A percentile compares a stretch with the other conserved stretches of the same genome.
These are phyloP conservation scores for Wolfiporia cocos DNA, from an alignment of 1,284 basidiomycete genomes.

Conservation along the genomic window DNA sequence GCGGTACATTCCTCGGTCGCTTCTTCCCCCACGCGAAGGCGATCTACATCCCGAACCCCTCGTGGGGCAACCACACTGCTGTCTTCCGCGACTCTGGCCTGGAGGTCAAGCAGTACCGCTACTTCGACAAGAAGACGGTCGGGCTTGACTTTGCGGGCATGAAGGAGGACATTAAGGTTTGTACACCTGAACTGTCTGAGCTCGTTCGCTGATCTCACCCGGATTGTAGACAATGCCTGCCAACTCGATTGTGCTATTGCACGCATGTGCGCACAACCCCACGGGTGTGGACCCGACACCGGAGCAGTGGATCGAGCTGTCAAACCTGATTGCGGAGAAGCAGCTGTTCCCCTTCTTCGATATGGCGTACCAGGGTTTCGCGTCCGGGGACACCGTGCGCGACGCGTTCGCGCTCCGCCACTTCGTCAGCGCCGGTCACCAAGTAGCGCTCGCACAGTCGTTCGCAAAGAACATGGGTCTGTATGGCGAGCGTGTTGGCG, in stretches of 20 bases:
- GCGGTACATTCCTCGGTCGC: constrained; percentile 87
- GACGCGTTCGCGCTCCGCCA: constrained; percentile 95
- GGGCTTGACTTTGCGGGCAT: constrained; percentile 92
- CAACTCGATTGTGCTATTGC: constrained; percentile 78
- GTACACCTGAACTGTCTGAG: too few relatives aligned
- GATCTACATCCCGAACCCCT: constrained; percentile 92
- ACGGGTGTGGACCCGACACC: constrained; percentile 95
- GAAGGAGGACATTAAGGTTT: constrained; percentile 78
- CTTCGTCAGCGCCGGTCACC: constrained; percentile 88
- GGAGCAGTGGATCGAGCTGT: constrained; percentile 92
- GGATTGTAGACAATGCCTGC: constrained; percentile 69
- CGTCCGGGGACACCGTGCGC: constrained; percentile 81
- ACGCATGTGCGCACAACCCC: constrained; percentile 97
- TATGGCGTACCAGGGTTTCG: constrained; percentile 97
- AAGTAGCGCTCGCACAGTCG: constrained; percentile 84
- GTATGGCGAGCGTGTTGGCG: constrained; percentile 95
- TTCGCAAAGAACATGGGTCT: constrained; percentile 99
- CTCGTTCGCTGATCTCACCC: too few relatives aligned
- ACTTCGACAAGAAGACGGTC: constrained; percentile 93
- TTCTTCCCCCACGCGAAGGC: constrained; percentile 87
- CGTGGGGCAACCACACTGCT: constrained; percentile 97
- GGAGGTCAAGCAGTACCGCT: constrained; percentile 89
- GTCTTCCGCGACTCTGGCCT: constrained; percentile 88
- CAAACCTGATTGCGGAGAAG: constrained; percentile 83
- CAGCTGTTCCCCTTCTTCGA: constrained; percentile 91